A percentile compares a stretch with the other conserved stretches of the same genome.
Evolutionary conservation across 176 grass and related monocot species (phyloP).

Genomic region (Saccharum spontaneum): DNA sequence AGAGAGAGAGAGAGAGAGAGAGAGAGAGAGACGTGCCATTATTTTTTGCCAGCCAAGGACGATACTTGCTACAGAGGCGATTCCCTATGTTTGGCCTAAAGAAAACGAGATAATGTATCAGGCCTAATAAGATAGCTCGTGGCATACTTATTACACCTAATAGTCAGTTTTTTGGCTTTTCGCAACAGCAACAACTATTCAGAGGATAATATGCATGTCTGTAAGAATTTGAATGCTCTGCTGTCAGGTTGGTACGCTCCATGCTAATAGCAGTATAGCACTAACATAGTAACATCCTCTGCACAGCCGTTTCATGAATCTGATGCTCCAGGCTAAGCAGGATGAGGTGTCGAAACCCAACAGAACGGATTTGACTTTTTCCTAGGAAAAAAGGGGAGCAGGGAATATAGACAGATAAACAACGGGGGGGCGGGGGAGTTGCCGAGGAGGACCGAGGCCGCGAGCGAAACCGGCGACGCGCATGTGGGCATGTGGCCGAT

Average conservation of each 20-base stretch:
- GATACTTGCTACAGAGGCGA: conserved; percentile 41
- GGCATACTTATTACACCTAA: background rate
- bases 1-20: background rate
- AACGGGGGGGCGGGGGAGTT: too few relatives aligned
- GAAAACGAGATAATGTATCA: background rate
- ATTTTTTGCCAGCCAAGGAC: conserved; percentile 29
- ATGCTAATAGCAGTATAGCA: background rate
- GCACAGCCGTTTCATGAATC: background rate
- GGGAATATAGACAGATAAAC: background rate
- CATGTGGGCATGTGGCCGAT: background rate
- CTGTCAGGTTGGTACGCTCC: background rate
- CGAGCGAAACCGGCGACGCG: background rate
- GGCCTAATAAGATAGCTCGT: background rate
- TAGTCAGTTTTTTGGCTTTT: background rate
- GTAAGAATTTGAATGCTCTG: too few relatives aligned
- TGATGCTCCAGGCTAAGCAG: background rate
- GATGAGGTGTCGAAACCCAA: background rate
- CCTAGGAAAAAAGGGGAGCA: background rate
- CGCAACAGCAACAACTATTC: background rate
- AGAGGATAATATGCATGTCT: background rate
- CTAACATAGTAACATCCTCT: background rate
- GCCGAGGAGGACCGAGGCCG: background rate
- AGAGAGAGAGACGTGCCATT: conserved; percentile 9
- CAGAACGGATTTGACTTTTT: background rate
- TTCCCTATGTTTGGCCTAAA: conserved; percentile 35